phyloP scores from a whole-genome alignment of 2,329 filamentous ascomycete species.

The Clarireedia homoeocarpa region DNA sequence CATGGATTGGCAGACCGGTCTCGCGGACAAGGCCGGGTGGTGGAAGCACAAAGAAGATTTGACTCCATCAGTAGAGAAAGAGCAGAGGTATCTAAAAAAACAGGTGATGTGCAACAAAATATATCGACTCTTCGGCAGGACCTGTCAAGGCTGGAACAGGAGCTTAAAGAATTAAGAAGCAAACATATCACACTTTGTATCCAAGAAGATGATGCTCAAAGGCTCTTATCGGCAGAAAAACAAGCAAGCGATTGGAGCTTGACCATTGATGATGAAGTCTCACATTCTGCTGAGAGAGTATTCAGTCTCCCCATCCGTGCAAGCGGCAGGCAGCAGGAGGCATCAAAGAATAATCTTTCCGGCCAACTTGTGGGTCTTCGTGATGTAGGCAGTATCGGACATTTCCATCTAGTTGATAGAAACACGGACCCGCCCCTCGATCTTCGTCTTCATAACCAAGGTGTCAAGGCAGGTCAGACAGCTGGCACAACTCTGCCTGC shows the following conservation, averaged over 20 bases:
- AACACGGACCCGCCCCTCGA: too few species aligned
- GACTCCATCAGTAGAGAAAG: too few species aligned
- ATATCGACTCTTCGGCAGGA: too few species aligned
- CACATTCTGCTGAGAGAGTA: not conserved
- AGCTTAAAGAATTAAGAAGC: too few species aligned
- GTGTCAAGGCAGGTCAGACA: too few species aligned
- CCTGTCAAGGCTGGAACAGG: too few species aligned
- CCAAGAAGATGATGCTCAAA: not conserved
- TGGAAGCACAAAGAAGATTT: not conserved
- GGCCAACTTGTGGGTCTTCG: not conserved
- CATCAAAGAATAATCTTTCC: not conserved
- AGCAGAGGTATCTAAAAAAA: too few species aligned
- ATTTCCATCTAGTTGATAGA: too few species aligned
- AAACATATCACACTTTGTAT: too few species aligned
- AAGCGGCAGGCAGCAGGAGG: not conserved
- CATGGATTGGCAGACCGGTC: not conserved
- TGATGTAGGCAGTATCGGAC: not conserved
- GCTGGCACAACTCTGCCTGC: too few species aligned
- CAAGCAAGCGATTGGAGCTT: not conserved
- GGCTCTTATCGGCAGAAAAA: not conserved
- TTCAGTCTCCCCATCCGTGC: not conserved
- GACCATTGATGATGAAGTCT: not conserved
- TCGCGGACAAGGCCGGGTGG: not conserved
- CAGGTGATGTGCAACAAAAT: too few species aligned
- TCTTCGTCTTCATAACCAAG: too few species aligned